Percentiles rank a stretch among this genome's conserved stretches.
Evolutionary conservation across 2,329 filamentous ascomycete genomes (phyloP).

Genomic region (Basipetospora chlamydospora): DNA sequence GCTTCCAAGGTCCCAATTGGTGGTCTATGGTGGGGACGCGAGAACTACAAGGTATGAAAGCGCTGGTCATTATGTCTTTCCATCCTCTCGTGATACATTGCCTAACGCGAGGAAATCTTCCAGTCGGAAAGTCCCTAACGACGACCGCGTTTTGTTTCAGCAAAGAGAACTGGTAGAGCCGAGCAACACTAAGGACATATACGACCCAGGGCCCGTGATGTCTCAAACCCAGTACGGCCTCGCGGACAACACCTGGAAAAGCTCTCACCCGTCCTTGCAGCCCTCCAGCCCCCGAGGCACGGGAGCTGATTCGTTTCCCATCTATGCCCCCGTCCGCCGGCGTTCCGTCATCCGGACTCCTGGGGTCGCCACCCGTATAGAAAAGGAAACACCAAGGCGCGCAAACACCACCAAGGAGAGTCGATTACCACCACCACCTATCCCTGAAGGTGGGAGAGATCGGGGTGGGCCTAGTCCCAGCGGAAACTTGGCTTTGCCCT

Average conservation of each 20-base stretch:
- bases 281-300: slow-evolving; percentile 16
- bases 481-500: slow-evolving; percentile 21
- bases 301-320: slow-evolving; percentile 27
- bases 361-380: slow-evolving; percentile 31
- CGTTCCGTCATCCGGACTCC: slow-evolving; percentile 33
- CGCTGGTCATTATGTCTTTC: too few species aligned
- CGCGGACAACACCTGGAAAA: slow-evolving; percentile 24
- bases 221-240: slow-evolving; percentile 18
- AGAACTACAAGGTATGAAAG: too few species aligned
- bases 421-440: slow-evolving; percentile 20
- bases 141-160: too few species aligned
- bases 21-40: slow-evolving; percentile 16
- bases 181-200: slow-evolving; percentile 1
- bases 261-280: slow-evolving; percentile 16
- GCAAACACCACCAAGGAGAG: slow-evolving; percentile 9
- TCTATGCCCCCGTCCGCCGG: slow-evolving; percentile 32
- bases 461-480: slow-evolving; percentile 23
- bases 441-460: slow-evolving; percentile 22
- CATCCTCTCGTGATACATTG: background rate
- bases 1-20: slow-evolving; percentile 14
- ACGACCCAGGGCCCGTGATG: slow-evolving; percentile 5
- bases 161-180: background rate
- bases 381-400: background rate
- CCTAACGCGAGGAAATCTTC: background rate
- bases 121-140: background rate